phyloP scores from a whole-genome alignment of 768 basidiomycete genomes.

The Hemileccinum rubropunctum region DNA sequence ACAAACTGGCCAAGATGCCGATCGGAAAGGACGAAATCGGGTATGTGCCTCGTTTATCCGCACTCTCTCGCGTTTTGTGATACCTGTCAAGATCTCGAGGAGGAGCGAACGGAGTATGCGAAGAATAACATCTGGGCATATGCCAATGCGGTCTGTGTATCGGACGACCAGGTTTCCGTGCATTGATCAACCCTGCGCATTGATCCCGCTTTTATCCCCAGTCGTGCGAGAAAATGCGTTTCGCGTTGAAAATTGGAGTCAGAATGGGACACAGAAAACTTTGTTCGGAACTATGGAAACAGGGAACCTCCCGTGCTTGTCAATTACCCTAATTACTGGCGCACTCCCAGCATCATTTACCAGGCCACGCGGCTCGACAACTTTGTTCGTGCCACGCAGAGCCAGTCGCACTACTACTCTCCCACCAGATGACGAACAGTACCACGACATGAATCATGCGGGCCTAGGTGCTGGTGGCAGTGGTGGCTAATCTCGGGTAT shows the following conservation, averaged over 20 bases:
- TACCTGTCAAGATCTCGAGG: conserved; percentile 92
- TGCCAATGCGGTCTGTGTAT: conserved; percentile 92
- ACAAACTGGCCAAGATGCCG: conserved; percentile 71
- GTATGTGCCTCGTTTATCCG: conserved; percentile 44
- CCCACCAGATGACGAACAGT: conserved; percentile 43
- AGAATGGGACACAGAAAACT: conserved; percentile 82
- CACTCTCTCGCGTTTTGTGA: conserved; percentile 65
- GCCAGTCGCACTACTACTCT: conserved; percentile 26
- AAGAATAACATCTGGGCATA: conserved; percentile 96
- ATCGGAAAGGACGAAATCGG: conserved; percentile 93
- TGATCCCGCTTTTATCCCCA: conserved; percentile 41
- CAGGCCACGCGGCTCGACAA: conserved; percentile 53
- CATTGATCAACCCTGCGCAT: conserved; percentile 23
- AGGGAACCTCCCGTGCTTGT: conserved; percentile 86
- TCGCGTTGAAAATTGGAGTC: conserved; percentile 89
- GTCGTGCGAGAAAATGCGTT: conserved; percentile 89
- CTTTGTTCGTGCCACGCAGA: conserved; percentile 46
- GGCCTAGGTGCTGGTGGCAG: conserved; percentile 70
- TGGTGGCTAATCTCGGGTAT: conserved; percentile 33
- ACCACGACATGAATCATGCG: conserved; percentile 51
- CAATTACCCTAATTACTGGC: conserved; percentile 70
- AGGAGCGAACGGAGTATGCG: conserved; percentile 89
- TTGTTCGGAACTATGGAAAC: conserved; percentile 88
- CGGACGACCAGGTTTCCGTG: conserved; percentile 82
- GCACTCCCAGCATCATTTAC: conserved; percentile 59